Conservation (phyloP, 768 basidiomycete genomes). For the Pleurotus tuoliensis region DNA sequence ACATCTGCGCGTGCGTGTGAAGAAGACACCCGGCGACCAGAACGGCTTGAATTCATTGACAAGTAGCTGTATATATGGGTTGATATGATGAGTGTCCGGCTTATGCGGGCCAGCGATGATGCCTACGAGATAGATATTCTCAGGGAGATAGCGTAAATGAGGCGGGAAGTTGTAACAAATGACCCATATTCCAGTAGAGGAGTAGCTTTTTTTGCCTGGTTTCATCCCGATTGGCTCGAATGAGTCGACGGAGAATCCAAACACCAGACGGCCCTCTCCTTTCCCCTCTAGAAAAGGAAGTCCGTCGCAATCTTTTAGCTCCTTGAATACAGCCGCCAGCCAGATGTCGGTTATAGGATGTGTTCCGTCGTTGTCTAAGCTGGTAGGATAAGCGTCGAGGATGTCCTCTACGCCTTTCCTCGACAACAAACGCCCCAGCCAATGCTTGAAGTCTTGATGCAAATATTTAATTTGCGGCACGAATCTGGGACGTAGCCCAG, state of each 20-base stretch:
- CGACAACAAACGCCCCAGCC: slow-evolving; percentile 22
- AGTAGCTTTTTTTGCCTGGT: background rate
- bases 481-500: background rate
- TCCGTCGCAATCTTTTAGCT: background rate
- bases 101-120: no score
- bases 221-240: background rate
- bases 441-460: slow-evolving; percentile 19
- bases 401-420: slow-evolving; percentile 21
- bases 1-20: no score
- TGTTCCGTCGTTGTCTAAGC: background rate
- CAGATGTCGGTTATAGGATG: background rate
- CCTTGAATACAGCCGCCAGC: background rate
- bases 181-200: background rate
- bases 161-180: background rate
- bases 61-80: no score
- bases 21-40: no score
- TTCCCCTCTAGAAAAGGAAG: background rate
- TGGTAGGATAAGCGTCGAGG: slow-evolving; percentile 13
- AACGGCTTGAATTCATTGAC: no score
- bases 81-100: no score
- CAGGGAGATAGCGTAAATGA: background rate
- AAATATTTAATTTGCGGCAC: slow-evolving; percentile 14
- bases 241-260: background rate
- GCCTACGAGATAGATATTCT: background rate
- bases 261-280: background rate